phyloP scores from a whole-genome alignment of 202 grass and related monocot genomes.

The Zoysia matrella region DNA sequence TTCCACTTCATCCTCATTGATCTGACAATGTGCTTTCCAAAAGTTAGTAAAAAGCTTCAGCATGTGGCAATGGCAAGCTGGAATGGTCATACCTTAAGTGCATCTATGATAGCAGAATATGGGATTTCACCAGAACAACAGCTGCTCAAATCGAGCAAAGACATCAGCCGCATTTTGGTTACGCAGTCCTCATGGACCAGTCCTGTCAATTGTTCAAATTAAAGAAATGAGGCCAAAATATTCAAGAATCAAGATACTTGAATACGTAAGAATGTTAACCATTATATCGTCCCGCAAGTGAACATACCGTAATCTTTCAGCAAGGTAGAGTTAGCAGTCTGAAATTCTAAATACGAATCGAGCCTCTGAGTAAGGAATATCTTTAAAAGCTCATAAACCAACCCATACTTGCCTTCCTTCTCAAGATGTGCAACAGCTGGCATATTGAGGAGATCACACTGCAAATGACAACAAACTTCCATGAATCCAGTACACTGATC shows the following conservation, averaged over 20 bases:
- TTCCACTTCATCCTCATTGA: slow-evolving; percentile 87
- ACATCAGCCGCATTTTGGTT: slow-evolving; percentile 86
- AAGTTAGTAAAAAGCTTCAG: slow-evolving; percentile 1
- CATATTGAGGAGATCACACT: slow-evolving; percentile 91
- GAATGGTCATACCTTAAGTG: slow-evolving; percentile 53
- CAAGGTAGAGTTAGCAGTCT: slow-evolving; percentile 65
- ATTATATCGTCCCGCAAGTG: background rate
- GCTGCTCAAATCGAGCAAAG: slow-evolving; percentile 81
- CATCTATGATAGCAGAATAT: slow-evolving; percentile 81
- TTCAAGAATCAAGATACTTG: background rate
- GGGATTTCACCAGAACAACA: slow-evolving; percentile 66
- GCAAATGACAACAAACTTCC: slow-evolving; percentile 44
- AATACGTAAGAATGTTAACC: background rate
- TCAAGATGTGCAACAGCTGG: slow-evolving; percentile 85
- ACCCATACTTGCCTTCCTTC: slow-evolving; percentile 75
- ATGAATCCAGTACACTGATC: background rate
- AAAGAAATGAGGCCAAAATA: background rate
- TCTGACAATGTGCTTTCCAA: slow-evolving; percentile 45
- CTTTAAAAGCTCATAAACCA: slow-evolving; percentile 74
- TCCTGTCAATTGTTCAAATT: slow-evolving; percentile 41
- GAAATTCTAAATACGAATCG: slow-evolving; percentile 79
- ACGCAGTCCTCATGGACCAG: slow-evolving; percentile 87
- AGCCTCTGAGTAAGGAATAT: slow-evolving; percentile 90
- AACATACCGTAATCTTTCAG: slow-evolving; percentile 73
- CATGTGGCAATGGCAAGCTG: background rate